Evolutionary conservation across 192 early-diverging fungal species (phyloP).

Genomic region (Chytriomyces sp.): DNA sequence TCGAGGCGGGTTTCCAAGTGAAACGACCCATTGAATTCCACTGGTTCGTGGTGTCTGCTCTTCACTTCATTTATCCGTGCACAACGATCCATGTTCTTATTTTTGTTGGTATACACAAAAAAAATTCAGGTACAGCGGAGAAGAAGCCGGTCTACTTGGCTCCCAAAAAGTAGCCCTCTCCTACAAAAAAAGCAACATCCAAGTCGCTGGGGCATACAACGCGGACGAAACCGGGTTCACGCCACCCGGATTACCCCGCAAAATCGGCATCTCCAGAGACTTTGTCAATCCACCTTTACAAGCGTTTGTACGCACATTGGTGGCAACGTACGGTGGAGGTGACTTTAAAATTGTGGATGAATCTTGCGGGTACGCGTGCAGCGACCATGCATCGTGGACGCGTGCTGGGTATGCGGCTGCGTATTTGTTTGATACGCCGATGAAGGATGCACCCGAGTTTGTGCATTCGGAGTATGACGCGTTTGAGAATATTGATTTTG

Average conservation of each 20-base stretch:
- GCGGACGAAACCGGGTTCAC: constrained; percentile 91
- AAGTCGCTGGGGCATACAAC: constrained; percentile 70
- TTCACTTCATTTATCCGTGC: no score
- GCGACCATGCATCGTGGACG: constrained; percentile 89
- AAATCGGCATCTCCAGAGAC: constrained; percentile 77
- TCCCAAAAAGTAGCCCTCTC: constrained; percentile 74
- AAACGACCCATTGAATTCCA: constrained; percentile 86
- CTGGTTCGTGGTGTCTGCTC: constrained; percentile 48
- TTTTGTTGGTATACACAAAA: constrained; percentile 19
- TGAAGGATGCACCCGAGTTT: constrained; percentile 54
- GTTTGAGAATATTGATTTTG: constrained; percentile 73
- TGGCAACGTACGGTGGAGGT: constrained; percentile 62
- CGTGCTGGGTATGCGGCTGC: constrained; percentile 80
- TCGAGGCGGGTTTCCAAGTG: constrained; percentile 65
- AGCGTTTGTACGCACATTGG: constrained; percentile 57
- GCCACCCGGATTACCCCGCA: constrained; percentile 47
- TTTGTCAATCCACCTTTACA: constrained; percentile 62
- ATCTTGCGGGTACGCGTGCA: constrained; percentile 81
- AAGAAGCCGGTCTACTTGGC: constrained; percentile 87
- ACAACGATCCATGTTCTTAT: no score
- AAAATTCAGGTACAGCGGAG: constrained; percentile 66
- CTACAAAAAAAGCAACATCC: constrained; percentile 62
- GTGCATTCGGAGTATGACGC: constrained; percentile 82
- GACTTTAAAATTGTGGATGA: constrained; percentile 63
- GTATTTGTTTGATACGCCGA: constrained; percentile 58